Evolutionary conservation across 2,329 filamentous ascomycete genomes (phyloP).

Genomic region (Aspergillus luchuensis): DNA sequence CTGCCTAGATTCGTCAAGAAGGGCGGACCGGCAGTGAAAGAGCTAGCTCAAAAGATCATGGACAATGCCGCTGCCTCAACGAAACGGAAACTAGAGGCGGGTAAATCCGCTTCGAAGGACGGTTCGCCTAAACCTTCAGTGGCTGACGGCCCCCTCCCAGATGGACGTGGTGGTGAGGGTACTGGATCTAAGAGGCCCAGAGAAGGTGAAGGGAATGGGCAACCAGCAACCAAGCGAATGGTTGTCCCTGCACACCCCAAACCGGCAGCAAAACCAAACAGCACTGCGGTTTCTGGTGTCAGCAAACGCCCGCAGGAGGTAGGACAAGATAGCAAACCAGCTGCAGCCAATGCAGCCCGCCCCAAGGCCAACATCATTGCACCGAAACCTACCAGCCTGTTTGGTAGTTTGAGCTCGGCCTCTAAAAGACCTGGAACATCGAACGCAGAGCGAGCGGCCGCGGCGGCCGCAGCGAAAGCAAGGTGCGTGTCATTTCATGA

Average conservation of each 20-base stretch:
- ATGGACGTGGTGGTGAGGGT: slow-evolving; percentile 25
- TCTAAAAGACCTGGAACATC: slow-evolving; percentile 55
- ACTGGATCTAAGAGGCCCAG: slow-evolving; percentile 43
- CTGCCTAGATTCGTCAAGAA: slow-evolving; percentile 60
- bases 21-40: slow-evolving; percentile 59
- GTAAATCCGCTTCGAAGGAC: slow-evolving; percentile 42
- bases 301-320: slow-evolving; percentile 32
- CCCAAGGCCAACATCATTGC: slow-evolving; percentile 43
- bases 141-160: slow-evolving; percentile 14
- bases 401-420: slow-evolving; percentile 50
- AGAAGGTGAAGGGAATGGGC: slow-evolving; percentile 40
- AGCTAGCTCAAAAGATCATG: slow-evolving; percentile 57
- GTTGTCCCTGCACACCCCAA: slow-evolving; percentile 40
- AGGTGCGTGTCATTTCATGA: slow-evolving; percentile 29
- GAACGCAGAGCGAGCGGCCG: slow-evolving; percentile 50
- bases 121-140: slow-evolving; percentile 31
- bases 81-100: slow-evolving; percentile 45
- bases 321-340: slow-evolving; percentile 35
- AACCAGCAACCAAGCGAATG: slow-evolving; percentile 42
- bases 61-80: slow-evolving; percentile 50
- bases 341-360: slow-evolving; percentile 30
- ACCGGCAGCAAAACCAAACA: slow-evolving; percentile 31
- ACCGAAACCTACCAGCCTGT: slow-evolving; percentile 49
- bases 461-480: slow-evolving; percentile 39
- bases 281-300: slow-evolving; percentile 24